These are phyloP conservation scores for Gossypium sturtianum DNA, from an alignment of 345 rosid genomes.

Conservation along the genomic window DNA sequence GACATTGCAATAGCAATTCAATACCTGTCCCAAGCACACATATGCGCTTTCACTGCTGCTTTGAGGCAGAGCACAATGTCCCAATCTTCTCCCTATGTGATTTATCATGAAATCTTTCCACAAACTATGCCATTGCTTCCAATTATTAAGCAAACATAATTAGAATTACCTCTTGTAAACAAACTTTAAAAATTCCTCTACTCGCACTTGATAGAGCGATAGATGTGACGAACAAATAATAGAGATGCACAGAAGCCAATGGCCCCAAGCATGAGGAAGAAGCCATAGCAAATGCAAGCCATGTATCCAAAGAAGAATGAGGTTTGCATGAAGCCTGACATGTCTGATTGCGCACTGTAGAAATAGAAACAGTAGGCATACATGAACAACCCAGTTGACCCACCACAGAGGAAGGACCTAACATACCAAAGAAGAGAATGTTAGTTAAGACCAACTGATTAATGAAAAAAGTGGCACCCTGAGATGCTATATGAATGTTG, in stretches of 20 bases:
- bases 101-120: background rate
- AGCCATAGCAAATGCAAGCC: constrained; percentile 49
- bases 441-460: background rate
- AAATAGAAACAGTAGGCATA: constrained; percentile 44
- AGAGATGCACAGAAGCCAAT: constrained; percentile 40
- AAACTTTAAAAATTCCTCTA: background rate
- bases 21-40: too few species aligned
- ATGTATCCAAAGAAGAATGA: constrained; percentile 51
- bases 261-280: constrained; percentile 50
- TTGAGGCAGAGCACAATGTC: background rate
- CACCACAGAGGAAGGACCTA: constrained; percentile 49
- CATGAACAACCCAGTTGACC: constrained; percentile 42
- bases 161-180: background rate
- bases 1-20: too few species aligned
- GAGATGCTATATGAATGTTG: background rate
- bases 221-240: constrained; percentile 44
- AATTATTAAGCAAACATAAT: background rate
- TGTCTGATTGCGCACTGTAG: constrained; percentile 34
- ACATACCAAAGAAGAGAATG: background rate
- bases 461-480: background rate
- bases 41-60: background rate
- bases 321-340: constrained; percentile 51
- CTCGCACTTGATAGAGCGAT: constrained; percentile 44
- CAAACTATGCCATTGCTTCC: background rate
- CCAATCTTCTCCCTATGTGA: background rate